Base-by-base conservation (phyloP, 768 basidiomycete species). In the Amanita phalloides region DNA sequence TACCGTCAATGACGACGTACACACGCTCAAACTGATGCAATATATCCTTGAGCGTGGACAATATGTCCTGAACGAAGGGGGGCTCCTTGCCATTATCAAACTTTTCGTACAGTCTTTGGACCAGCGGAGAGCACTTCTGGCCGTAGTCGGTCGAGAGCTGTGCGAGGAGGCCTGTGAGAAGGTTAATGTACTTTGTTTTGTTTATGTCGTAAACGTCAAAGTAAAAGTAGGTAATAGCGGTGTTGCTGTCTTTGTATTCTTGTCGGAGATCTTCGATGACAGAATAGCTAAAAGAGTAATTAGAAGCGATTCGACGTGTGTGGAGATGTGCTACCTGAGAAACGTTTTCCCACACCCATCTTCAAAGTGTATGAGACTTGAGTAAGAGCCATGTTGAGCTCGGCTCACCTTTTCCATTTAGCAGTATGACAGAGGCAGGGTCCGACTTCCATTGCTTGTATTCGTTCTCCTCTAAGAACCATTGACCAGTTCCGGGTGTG, bases 291-390 rank as follows among this genome's bases (percentile, higher is more conserved):
- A 5, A n/a, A 39, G 11, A 33, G 11, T 13, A 33, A 13, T 11
- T 33, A 13, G 33, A 33, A 13, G 13, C 13, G 13, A 33, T 33
- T 33, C 13, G 33, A 13, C 33, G 13, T 13, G 13, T 4, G 33
- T 13, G 32, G 32, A 33, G 13, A 33, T 9, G 33, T 0, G 7
- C n/a, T 38, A 49, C 48, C 48, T 20, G 7, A 49, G 48, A 26
- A 26, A 38, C 5, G 48, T 37, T 39, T 49, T 49, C 2, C 48
- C 48, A 26, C 48, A 49, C 6, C 48, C 48, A 28, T 37, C 48
- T 49, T n/a, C 10, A 32, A 23, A 47, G 30, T 13, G 7, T 4
- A 21, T 48, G 32, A 48, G 9, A 11, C 28, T 20, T 8, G 17
- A 3, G 3, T 13, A 5, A 6, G 20, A 21, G 20, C 32, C 2